Evolutionary conservation across 2,329 filamentous ascomycete species (phyloP), one percentile per base, ranked within the genome.

Genomic region (Penicillium verrucosum): DNA sequence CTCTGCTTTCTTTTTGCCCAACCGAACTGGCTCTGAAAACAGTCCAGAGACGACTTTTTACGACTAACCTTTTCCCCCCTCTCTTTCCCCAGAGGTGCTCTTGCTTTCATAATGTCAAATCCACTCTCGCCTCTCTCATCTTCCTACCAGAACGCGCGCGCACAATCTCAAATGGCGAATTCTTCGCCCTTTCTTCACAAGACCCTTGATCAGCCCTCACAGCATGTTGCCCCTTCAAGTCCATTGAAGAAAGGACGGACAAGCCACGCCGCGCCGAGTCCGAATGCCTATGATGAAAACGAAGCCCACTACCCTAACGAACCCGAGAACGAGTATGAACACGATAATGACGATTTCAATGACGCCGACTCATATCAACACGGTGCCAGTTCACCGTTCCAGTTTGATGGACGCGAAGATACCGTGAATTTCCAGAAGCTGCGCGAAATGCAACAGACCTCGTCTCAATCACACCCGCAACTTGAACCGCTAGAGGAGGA

Each of bases 61-160:
- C 40, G n/a, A 46, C 23, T 25, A 48, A 27, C 30, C 16, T 10
- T 58, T 44, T 45, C 47, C 51, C 37, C 40, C 18, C 18, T 18
- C 14, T 21, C 18, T 18, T 10, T 54, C 38, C 14, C 16, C 14
- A 18, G 23, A 25, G 41, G 14, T 11, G 52, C 38, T 23, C 49
- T 42, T 49, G 36, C 53, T 49, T 51, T 25, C 46, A 58, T 34
- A 51, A 78, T 77, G 74, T 68, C 74, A 53, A 71, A 71, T 54
- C 74, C 75, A 50, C 63, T 78, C 32, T 76, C 73, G 5, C 70
- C 73, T n/a, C 68, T 78, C 44, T 73, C 75, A 40, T 66, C 74
- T 27, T 75, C 75, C 43, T 72, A 68, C 59, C 75, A 76, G 57
- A 78, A 78, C 60, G 69, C 69, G 41, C 72, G 75, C 58, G 66